Evolutionary conservation across 805 yeast species (phyloP).

Genomic region (Saccharomycopsis amapae): DNA sequence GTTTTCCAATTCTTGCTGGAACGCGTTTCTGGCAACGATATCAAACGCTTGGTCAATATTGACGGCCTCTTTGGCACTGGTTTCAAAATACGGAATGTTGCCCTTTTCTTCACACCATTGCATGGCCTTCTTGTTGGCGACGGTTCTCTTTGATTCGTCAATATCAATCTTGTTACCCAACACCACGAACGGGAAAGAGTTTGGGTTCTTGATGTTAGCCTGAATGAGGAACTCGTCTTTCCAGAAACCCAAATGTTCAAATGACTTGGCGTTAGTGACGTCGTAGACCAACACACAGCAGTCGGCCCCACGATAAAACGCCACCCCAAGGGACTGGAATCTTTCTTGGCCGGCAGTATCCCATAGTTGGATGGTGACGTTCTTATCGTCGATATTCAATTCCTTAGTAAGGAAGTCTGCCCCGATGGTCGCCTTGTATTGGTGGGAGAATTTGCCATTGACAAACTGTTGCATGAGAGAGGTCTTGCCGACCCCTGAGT

Average conservation of each 20-base stretch:
- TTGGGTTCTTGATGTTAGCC: constrained; percentile 89
- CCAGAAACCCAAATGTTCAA: constrained; percentile 86
- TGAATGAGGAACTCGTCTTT: constrained; percentile 92
- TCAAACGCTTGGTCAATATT: constrained; percentile 95
- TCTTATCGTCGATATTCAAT: constrained; percentile 68
- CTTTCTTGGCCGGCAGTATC: constrained; percentile 99
- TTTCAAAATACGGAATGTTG: constrained; percentile 88
- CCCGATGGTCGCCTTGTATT: constrained; percentile 96
- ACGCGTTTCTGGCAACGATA: constrained; percentile 89
- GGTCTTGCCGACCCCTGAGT: constrained; percentile 96
- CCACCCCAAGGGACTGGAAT: constrained; percentile 93
- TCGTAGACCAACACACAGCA: constrained; percentile 95
- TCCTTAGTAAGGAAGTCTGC: constrained; percentile 96
- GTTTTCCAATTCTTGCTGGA: constrained; percentile 69
- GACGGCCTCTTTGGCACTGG: constrained; percentile 95
- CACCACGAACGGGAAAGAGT: constrained; percentile 90
- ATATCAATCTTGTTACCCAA: constrained; percentile 93
- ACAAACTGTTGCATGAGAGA: constrained; percentile 96
- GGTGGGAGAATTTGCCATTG: constrained; percentile 88
- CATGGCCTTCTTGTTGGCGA: constrained; percentile 51
- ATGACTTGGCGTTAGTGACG: constrained; percentile 89
- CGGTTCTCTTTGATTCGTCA: constrained; percentile 81
- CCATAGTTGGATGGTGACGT: constrained; percentile 71
- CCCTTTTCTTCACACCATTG: constrained; percentile 57
- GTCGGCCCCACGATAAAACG: constrained; percentile 96